Evolutionary conservation across 805 yeast genomes (phyloP).

Genomic region (Huiozyma naganishii): DNA sequence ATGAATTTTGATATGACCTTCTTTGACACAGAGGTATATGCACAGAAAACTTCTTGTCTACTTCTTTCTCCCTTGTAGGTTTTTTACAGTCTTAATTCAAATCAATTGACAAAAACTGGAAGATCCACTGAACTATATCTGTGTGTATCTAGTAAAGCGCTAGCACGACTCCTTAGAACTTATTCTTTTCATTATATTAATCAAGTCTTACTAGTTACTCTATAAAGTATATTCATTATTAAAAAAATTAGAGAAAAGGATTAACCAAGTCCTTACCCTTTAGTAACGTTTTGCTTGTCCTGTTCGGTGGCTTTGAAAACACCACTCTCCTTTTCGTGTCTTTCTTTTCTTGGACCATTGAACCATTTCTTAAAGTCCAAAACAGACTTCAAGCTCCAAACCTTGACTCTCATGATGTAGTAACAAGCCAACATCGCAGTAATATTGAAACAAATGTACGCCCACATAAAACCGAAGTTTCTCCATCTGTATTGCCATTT

Average conservation of each 20-base stretch:
- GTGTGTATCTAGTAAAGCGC: too few species aligned
- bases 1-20: too few species aligned
- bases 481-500: conserved; percentile 49
- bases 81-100: too few species aligned
- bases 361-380: conserved; percentile 32
- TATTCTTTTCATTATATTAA: too few species aligned
- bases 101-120: too few species aligned
- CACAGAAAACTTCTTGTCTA: too few species aligned
- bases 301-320: conserved; percentile 32
- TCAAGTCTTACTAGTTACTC: too few species aligned
- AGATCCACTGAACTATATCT: too few species aligned
- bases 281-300: conserved; percentile 28
- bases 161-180: too few species aligned
- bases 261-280: conserved; percentile 1
- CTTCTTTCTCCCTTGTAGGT: too few species aligned
- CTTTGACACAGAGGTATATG: too few species aligned
- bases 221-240: background rate
- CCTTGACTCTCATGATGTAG: conserved; percentile 31
- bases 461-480: conserved; percentile 48
- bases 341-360: conserved; percentile 33
- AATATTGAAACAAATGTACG: conserved; percentile 32
- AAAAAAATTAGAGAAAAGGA: too few species aligned
- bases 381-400: conserved; percentile 26
- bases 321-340: conserved; percentile 39
- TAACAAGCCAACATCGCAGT: conserved; percentile 31